Conservation (phyloP, 1,139 yeast genomes). For the Suhomyces taliae region DNA sequence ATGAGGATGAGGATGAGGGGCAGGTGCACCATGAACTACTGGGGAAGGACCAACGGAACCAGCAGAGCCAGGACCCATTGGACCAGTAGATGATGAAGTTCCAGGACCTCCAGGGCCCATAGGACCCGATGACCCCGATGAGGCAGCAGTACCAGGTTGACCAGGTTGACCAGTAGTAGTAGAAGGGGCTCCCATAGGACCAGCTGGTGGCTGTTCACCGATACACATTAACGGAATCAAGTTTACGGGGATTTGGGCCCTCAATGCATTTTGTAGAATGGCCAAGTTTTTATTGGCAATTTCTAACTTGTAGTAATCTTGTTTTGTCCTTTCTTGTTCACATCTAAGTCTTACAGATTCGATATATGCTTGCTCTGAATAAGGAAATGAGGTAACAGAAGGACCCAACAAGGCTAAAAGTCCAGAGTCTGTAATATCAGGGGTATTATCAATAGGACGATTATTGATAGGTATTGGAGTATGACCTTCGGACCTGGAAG, state of each 20-base stretch:
- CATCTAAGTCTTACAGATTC: conserved; percentile 64
- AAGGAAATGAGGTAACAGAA: conserved; percentile 54
- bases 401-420: conserved; percentile 51
- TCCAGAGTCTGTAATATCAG: conserved; percentile 16
- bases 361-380: conserved; percentile 60
- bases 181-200: background rate
- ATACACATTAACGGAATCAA: conserved; percentile 67
- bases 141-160: background rate
- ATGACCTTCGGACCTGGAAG: conserved; percentile 4
- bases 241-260: conserved; percentile 64
- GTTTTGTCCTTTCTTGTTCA: conserved; percentile 84
- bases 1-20: background rate
- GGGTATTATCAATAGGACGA: background rate
- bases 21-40: background rate
- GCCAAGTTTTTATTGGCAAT: conserved; percentile 59
- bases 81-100: background rate
- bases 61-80: background rate
- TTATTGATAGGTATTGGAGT: conserved; percentile 1
- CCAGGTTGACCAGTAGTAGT: background rate
- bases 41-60: background rate
- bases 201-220: conserved; percentile 14
- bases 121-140: no score
- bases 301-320: conserved; percentile 73
- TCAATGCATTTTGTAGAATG: conserved; percentile 60
- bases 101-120: background rate